Evolutionary conservation across 2,329 filamentous ascomycete genomes (phyloP).

Genomic region (Acephala macrosclerotiorum): DNA sequence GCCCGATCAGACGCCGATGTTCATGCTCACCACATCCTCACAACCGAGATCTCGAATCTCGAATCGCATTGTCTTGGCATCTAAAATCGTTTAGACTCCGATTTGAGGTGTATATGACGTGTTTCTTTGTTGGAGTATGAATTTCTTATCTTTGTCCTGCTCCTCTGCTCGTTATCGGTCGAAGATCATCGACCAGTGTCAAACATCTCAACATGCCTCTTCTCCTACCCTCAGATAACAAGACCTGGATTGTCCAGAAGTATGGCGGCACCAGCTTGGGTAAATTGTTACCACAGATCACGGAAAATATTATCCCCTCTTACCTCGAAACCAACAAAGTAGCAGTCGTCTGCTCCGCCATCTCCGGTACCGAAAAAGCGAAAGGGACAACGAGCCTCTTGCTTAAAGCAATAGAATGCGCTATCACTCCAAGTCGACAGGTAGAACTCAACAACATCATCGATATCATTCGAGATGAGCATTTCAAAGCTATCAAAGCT

Average conservation of each 20-base stretch:
- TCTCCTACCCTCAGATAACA: background rate
- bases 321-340: conserved; percentile 53
- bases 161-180: background rate
- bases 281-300: conserved; percentile 61
- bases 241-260: conserved; percentile 64
- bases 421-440: conserved; percentile 25
- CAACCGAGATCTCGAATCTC: background rate
- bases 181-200: background rate
- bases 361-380: conserved; percentile 60
- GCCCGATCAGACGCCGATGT: conserved; percentile 4
- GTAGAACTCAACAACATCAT: conserved; percentile 55
- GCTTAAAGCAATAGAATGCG: conserved; percentile 43
- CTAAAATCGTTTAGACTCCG: background rate
- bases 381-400: conserved; percentile 61
- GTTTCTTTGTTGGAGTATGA: background rate
- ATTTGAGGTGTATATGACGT: background rate
- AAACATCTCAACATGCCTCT: conserved; percentile 9
- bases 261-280: conserved; percentile 67
- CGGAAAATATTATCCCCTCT: conserved; percentile 39
- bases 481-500: conserved; percentile 54
- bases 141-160: background rate
- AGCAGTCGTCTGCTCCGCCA: conserved; percentile 63
- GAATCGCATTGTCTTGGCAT: background rate
- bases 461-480: conserved; percentile 57
- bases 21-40: conserved; percentile 6